phyloP scores from a whole-genome alignment of 169 alveolate genomes.

The Plasmodium gaboni region DNA sequence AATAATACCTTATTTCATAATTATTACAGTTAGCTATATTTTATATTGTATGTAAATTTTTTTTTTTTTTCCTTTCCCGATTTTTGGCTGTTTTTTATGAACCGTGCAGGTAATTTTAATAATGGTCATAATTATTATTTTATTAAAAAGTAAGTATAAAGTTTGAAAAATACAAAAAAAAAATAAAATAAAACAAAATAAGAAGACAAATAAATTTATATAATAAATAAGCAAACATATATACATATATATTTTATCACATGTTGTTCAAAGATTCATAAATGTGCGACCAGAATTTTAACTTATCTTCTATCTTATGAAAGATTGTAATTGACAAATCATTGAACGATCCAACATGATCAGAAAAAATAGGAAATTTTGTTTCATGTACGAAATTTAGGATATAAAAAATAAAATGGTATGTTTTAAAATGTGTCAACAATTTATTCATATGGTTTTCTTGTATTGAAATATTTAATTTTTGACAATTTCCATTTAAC shows the following conservation, averaged over 20 bases:
- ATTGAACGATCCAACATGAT: conserved; percentile 27
- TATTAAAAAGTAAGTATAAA: too few species aligned
- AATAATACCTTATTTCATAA: too few species aligned
- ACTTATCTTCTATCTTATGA: conserved; percentile 9
- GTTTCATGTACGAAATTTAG: conserved; percentile 20
- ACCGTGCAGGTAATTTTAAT: too few species aligned
- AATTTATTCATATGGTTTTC: neutral
- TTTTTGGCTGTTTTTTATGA: too few species aligned
- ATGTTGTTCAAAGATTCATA: neutral
- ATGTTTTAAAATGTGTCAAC: conserved; percentile 12
- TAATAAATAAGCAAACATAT: neutral
- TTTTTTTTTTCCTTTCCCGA: too few species aligned
- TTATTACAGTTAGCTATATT: too few species aligned
- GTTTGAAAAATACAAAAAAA: conserved; percentile 19
- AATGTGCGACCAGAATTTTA: conserved; percentile 24
- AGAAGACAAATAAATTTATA: neutral
- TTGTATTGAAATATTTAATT: neutral
- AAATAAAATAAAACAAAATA: neutral
- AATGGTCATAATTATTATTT: too few species aligned
- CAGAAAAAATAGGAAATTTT: conserved; percentile 50
- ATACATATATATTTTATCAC: neutral
- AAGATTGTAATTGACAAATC: conserved; percentile 33
- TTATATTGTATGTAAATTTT: too few species aligned
- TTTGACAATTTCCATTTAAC: conserved; percentile 4
- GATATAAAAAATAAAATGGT: conserved; percentile 52